These are phyloP conservation scores for Penicillium malachiteum DNA, from an alignment of 495 filamentous ascomycete species.

Conservation along the genomic window DNA sequence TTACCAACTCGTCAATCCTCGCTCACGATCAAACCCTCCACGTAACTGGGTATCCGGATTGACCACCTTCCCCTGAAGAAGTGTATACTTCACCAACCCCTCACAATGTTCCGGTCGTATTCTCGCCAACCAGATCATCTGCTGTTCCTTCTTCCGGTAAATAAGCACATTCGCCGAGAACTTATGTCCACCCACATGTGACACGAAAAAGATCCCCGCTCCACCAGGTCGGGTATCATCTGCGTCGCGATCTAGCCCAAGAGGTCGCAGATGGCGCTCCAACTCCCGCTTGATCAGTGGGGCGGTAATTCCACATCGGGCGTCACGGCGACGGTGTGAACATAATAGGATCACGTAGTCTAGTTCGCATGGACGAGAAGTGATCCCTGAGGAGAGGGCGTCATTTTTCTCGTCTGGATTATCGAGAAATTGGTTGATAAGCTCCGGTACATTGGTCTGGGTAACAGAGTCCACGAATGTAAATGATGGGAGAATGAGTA, in stretches of 20 bases:
- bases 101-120: conserved; percentile 90
- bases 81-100: conserved; percentile 83
- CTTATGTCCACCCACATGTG: conserved; percentile 93
- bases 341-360: conserved; percentile 88
- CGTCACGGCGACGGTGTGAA: conserved; percentile 87
- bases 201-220: conserved; percentile 90
- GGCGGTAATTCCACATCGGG: conserved; percentile 88
- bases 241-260: conserved; percentile 82
- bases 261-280: conserved; percentile 79
- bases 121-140: conserved; percentile 93
- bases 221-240: conserved; percentile 84
- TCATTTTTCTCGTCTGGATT: conserved; percentile 57
- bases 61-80: conserved; percentile 89
- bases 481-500: conserved; percentile 86
- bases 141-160: conserved; percentile 69
- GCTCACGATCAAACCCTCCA: conserved; percentile 82
- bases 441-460: conserved; percentile 60
- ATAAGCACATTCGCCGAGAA: conserved; percentile 89
- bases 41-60: conserved; percentile 81
- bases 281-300: conserved; percentile 83
- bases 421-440: conserved; percentile 70
- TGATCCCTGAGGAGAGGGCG: conserved; percentile 36
- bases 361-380: conserved; percentile 70
- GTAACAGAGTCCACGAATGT: conserved; percentile 78
- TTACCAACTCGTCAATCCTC: conserved; percentile 89